phyloP scores from a whole-genome alignment of 352 stramenopile species.

The Phytopythium helicoides region DNA sequence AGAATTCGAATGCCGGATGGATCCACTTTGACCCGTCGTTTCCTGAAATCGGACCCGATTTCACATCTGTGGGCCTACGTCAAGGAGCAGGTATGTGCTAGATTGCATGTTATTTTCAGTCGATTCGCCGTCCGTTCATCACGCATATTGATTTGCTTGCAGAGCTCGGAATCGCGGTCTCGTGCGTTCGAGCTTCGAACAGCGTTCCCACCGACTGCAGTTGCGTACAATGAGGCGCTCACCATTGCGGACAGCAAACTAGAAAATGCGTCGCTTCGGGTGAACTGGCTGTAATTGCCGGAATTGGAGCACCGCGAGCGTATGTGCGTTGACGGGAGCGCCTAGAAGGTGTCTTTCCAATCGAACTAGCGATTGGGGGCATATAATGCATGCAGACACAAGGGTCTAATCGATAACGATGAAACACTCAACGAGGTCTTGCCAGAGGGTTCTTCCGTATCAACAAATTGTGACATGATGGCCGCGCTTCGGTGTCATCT shows the following conservation, averaged over 20 bases:
- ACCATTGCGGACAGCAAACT: slow-evolving; percentile 67
- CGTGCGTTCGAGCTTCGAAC: slow-evolving; percentile 77
- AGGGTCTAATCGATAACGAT: too few species aligned
- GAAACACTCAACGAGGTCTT: too few species aligned
- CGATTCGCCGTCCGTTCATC: background rate
- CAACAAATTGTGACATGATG: too few species aligned
- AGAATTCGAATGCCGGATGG: slow-evolving; percentile 72
- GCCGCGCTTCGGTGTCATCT: slow-evolving; percentile 25
- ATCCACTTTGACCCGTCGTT: slow-evolving; percentile 61
- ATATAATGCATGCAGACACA: too few species aligned
- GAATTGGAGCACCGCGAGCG: too few species aligned
- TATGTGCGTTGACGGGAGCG: background rate
- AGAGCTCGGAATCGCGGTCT: slow-evolving; percentile 62
- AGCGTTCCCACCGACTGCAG: slow-evolving; percentile 49
- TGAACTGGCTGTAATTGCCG: slow-evolving; percentile 56
- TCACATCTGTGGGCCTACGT: slow-evolving; percentile 69
- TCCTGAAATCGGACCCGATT: slow-evolving; percentile 67
- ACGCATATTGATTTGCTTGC: background rate
- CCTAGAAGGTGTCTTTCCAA: too few species aligned
- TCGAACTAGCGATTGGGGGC: too few species aligned
- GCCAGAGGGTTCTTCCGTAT: too few species aligned
- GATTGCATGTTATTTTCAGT: background rate
- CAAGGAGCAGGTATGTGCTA: slow-evolving; percentile 51
- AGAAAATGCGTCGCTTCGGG: slow-evolving; percentile 73
- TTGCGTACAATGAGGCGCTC: slow-evolving; percentile 49